A percentile compares a stretch with the other conserved stretches of the same genome.
These are phyloP conservation scores for Syzygium oleosum DNA, from an alignment of 345 rosid genomes.

Conservation along the genomic window DNA sequence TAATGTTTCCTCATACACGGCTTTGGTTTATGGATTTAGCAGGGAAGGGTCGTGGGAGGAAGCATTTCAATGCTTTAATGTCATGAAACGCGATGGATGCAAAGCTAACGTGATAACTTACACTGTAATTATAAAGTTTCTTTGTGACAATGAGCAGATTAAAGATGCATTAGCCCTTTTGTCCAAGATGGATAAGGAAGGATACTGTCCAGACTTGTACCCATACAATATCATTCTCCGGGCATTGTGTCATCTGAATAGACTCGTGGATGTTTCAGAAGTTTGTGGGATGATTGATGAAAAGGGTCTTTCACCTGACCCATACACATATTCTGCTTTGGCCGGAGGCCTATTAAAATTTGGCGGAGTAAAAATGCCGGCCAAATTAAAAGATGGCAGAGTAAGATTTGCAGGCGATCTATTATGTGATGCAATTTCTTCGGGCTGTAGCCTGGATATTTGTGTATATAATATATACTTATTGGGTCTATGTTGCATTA, in stretches of 20 bases:
- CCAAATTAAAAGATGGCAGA: conserved; percentile 5
- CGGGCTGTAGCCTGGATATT: conserved; percentile 13
- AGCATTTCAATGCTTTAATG: conserved; percentile 15
- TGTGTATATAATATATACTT: conserved; percentile 23
- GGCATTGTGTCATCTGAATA: conserved; percentile 15
- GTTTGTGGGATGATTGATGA: conserved; percentile 9
- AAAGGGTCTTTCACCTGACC: conserved; percentile 16
- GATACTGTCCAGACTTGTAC: conserved; percentile 19
- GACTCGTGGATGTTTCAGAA: conserved; percentile 4
- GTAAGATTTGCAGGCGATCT: conserved; percentile 6
- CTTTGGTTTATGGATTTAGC: conserved; percentile 31
- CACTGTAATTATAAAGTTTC: conserved; percentile 24
- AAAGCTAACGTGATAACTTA: conserved; percentile 23
- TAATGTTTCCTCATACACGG: conserved; percentile 27
- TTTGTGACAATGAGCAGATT: conserved; percentile 19
- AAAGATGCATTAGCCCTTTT: conserved; percentile 14
- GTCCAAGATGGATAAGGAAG: conserved; percentile 20
- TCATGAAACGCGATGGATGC: conserved; percentile 15
- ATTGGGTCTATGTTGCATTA: conserved; percentile 17
- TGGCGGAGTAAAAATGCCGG: neutral
- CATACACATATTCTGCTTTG: conserved; percentile 20
- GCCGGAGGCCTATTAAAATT: conserved; percentile 20
- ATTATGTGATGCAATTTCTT: conserved; percentile 13
- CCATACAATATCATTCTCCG: conserved; percentile 24
- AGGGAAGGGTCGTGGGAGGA: conserved; percentile 18